Base-by-base conservation (phyloP, 1,284 basidiomycete genomes). In the Neonothopanus nambi region DNA sequence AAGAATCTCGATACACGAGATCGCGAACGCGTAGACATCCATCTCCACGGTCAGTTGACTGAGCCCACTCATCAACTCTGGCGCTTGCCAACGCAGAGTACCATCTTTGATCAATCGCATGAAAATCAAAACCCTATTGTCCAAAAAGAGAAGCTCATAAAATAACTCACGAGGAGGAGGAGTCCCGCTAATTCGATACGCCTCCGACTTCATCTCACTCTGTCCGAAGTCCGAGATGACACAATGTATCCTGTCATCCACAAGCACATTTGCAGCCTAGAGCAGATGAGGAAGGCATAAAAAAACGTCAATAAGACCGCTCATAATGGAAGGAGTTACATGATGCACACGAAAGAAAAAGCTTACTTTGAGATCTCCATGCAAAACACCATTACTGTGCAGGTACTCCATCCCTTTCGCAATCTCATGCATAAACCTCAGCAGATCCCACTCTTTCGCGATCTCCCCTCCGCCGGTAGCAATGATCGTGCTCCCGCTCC, bases 171-270 rank as follows among this genome's bases (percentile, higher is more conserved):
- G 79, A 52, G 78, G 77, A 15, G 72, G 70, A 3, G 74, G 65
- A 39, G 68, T 71, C 17, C 81, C 80, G 59, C 80, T 87, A 5
- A 86, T 67, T 24, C 80, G 75, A 61, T 77, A 82, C 3, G 78
- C 83, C 63, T 90, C 87, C 21, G 75, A 79, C 71, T 84, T 88
- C 77, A 92, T 83, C 67, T 88, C 84, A 60, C 80, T 87, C 66
- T 91, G 85, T 0, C 88, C 89, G 65, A 92, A 92, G 63, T 91
- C 89, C 12, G 85, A 81, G 51, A 92, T 82, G 36, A 90, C 74
- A 57, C 87, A 91, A 47, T 75, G 79, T 9, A 78, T 72, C 2
- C 75, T 68, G 59, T 89, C 84, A 60, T 85, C 80, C 9, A 92
- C 81, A 3, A 93, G 77, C 6, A 92, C 79, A 65, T 92, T 92